These are phyloP conservation scores for Amaranthus hypochondriacus DNA, from an alignment of 148 eudicot genomes.

Conservation along the genomic window DNA sequence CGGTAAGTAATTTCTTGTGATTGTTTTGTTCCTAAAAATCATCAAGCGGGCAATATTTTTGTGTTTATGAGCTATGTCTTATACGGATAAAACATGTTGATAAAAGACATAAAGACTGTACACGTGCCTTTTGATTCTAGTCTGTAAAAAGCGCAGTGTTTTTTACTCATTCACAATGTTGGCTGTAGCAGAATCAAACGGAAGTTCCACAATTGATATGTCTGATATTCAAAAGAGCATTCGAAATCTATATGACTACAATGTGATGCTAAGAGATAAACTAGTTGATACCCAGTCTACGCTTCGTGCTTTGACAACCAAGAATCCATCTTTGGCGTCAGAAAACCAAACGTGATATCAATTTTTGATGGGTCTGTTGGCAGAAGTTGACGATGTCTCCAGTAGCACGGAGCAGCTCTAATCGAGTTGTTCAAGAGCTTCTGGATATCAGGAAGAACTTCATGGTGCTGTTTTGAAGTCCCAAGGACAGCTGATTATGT, in stretches of 20 bases:
- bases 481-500: background rate
- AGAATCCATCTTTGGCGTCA: slow-evolving; percentile 15
- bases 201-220: slow-evolving; percentile 14
- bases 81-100: no score
- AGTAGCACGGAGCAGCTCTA: background rate
- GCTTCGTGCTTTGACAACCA: slow-evolving; percentile 38
- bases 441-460: background rate
- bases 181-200: slow-evolving; percentile 21
- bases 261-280: slow-evolving; percentile 55
- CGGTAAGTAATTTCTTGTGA: slow-evolving; percentile 22
- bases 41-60: no score
- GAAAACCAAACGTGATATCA: slow-evolving; percentile 14
- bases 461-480: background rate
- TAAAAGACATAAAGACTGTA: no score
- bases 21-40: background rate
- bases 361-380: background rate
- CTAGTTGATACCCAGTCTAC: slow-evolving; percentile 44
- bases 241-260: slow-evolving; percentile 56
- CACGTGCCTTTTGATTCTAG: no score
- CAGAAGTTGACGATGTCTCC: background rate
- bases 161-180: slow-evolving; percentile 8
- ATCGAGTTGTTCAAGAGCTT: background rate
- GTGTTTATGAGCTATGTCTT: no score
- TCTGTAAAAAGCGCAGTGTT: background rate
- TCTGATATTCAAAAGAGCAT: slow-evolving; percentile 52